Conservation (phyloP, 495 filamentous ascomycete genomes). For the Penicillium argentinense region DNA sequence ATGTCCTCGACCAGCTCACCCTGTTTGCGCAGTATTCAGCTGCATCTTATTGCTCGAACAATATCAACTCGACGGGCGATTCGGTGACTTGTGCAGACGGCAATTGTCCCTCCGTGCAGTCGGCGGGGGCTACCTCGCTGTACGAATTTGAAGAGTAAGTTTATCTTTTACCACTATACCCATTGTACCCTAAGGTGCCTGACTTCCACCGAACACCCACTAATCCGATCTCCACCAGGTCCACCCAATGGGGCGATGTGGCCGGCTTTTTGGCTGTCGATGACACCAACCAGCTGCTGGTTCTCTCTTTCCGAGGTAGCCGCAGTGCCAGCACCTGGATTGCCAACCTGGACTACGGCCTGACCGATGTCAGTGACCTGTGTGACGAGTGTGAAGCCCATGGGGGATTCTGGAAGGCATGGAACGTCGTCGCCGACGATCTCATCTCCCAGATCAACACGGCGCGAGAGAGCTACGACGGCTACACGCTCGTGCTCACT, state of each 20-base stretch:
- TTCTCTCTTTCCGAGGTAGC: constrained; percentile 70
- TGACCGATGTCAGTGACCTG: constrained; percentile 28
- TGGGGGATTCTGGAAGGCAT: constrained; percentile 56
- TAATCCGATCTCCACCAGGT: constrained; percentile 29
- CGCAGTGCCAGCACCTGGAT: constrained; percentile 65
- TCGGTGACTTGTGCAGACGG: constrained; percentile 55
- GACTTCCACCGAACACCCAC: background rate
- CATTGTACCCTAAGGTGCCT: background rate
- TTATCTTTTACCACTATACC: background rate
- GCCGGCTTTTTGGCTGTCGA: constrained; percentile 72
- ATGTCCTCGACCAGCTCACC: constrained; percentile 43
- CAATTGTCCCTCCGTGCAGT: constrained; percentile 62
- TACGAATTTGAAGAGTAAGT: constrained; percentile 62
- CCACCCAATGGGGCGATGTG: constrained; percentile 54
- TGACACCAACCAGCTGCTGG: constrained; percentile 56
- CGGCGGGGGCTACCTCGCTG: constrained; percentile 53
- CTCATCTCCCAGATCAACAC: constrained; percentile 37
- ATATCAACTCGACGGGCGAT: constrained; percentile 43
- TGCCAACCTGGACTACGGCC: constrained; percentile 53
- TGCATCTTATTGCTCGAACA: constrained; percentile 65
- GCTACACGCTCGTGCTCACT: constrained; percentile 56
- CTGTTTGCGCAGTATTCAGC: constrained; percentile 70
- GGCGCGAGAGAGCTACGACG: constrained; percentile 39
- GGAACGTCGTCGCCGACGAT: constrained; percentile 46
- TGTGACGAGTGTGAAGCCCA: constrained; percentile 50